Evolutionary conservation across 768 basidiomycete species (phyloP), one percentile per base, ranked within the genome.

Genomic region (Serendipita indica): DNA sequence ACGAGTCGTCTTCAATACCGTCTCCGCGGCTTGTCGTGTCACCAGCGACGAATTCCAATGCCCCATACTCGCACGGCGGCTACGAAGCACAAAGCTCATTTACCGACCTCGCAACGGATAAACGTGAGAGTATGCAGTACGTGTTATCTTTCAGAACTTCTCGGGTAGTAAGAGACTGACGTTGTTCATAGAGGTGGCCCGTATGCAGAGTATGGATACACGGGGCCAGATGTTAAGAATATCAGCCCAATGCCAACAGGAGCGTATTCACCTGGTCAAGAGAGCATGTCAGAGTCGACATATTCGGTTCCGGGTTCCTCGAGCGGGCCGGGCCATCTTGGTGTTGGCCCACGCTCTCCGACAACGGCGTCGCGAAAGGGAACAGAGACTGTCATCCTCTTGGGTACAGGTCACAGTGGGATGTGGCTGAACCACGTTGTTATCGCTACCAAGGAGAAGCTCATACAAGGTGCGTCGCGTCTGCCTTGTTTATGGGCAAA

Each of bases 381-480:
- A 16, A 22, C 49, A 10, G 49, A 54, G 49, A 30, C 49, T 16
- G 20, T 54, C 22, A 54, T 54, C n/a, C n/a, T 54, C n/a, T 22
- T 54, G 49, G 30, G 49, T 32, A 32, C 49, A 4, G 49, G 49
- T 10, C 3, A 16, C 20, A 54, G 49, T 54, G 49, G 49, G n/a
- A 54, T 32, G 30, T 54, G 49, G 49, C 49, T 54, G 4, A 54
- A 54, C 49, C 49, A 54, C 30, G 16, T 54, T 30, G 49, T 54
- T 7, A 28, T 54, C 7, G 49, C 30, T 6, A 16, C 3, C 20
- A 54, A 54, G 49, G 22, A 10, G 7, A 28, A 54, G 30, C 16
- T 7, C 4, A 54, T 54, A 16, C 4, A 32, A 54, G 49, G 49
- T 54, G 22, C 16, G 49, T 16, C 10, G 49, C n/a, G 0, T 6